Evolutionary conservation across 257 asterid species (phyloP).

Genomic region (Vinca minor): DNA sequence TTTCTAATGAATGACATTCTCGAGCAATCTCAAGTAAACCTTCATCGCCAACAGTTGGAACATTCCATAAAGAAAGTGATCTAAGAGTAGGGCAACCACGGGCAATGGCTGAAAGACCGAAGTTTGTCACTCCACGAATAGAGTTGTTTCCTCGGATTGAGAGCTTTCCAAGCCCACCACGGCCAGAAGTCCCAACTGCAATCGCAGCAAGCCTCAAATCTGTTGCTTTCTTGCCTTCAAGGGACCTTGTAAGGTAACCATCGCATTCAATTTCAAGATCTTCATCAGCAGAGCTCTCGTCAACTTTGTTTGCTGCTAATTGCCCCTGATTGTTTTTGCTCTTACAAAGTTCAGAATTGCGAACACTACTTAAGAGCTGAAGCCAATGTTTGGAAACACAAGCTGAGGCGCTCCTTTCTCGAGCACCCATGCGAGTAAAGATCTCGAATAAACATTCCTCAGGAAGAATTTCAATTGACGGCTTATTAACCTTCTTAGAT

Average conservation of each 20-base stretch:
- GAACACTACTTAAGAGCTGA: conserved; percentile 44
- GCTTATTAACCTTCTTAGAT: conserved; percentile 30
- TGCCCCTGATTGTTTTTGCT: conserved; percentile 25
- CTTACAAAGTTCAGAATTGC: conserved; percentile 45
- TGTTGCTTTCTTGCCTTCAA: conserved; percentile 92
- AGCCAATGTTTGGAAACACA: conserved; percentile 94
- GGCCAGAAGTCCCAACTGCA: conserved; percentile 80
- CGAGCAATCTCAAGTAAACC: conserved; percentile 72
- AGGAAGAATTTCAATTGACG: conserved; percentile 68
- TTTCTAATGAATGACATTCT: conserved; percentile 65
- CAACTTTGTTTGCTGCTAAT: conserved; percentile 11
- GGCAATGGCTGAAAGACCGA: conserved; percentile 66
- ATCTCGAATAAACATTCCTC: conserved; percentile 87
- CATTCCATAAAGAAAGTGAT: conserved; percentile 69
- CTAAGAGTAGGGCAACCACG: conserved; percentile 83
- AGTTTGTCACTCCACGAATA: conserved; percentile 48
- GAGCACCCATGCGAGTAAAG: conserved; percentile 64
- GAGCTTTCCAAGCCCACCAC: conserved; percentile 94
- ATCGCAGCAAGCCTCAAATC: conserved; percentile 80
- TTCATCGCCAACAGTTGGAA: conserved; percentile 59
- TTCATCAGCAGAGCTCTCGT: conserved; percentile 26
- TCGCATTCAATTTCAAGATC: conserved; percentile 56
- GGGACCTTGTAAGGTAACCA: conserved; percentile 72
- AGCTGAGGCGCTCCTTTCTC: conserved; percentile 62
- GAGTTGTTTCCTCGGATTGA: conserved; percentile 62